Percentiles rank a stretch among this genome's conserved stretches.
Conservation (phyloP, 148 eudicot genomes). For the Rhododendron molle region DNA sequence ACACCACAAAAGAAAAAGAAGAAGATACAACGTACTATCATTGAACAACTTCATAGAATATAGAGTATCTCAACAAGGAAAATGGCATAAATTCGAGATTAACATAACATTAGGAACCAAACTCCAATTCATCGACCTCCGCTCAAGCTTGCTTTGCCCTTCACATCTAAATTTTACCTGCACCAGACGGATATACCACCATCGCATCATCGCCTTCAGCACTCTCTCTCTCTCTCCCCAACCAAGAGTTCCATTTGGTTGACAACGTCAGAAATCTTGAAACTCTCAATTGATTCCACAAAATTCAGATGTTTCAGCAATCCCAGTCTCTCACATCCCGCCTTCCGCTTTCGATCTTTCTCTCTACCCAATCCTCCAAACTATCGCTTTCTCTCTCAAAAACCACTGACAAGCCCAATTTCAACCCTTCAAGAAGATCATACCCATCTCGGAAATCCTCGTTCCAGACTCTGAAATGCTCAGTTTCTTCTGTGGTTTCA, state of each 20-base stretch:
- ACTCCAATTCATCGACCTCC: no score
- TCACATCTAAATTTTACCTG: no score
- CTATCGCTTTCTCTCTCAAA: conserved; percentile 16
- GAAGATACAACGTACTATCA: no score
- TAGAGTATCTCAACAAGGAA: no score
- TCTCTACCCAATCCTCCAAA: conserved; percentile 20
- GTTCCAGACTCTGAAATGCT: conserved; percentile 28
- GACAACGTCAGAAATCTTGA: not conserved
- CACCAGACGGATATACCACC: not conserved
- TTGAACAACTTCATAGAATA: no score
- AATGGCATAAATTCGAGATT: no score
- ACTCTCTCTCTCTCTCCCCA: not conserved
- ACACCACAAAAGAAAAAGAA: no score
- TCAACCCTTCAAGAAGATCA: conserved; percentile 16
- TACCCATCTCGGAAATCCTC: conserved; percentile 23
- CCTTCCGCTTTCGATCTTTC: conserved; percentile 25
- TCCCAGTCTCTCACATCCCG: conserved; percentile 29
- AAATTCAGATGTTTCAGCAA: conserved; percentile 32
- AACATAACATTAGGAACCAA: no score
- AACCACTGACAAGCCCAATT: conserved; percentile 3
- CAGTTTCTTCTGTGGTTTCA: conserved; percentile 46
- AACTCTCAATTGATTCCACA: not conserved
- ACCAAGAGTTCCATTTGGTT: not conserved
- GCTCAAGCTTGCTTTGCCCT: no score
- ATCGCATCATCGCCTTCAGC: not conserved